phyloP scores from a whole-genome alignment of 208 protist genomes.

The Borovskyia barvae region DNA sequence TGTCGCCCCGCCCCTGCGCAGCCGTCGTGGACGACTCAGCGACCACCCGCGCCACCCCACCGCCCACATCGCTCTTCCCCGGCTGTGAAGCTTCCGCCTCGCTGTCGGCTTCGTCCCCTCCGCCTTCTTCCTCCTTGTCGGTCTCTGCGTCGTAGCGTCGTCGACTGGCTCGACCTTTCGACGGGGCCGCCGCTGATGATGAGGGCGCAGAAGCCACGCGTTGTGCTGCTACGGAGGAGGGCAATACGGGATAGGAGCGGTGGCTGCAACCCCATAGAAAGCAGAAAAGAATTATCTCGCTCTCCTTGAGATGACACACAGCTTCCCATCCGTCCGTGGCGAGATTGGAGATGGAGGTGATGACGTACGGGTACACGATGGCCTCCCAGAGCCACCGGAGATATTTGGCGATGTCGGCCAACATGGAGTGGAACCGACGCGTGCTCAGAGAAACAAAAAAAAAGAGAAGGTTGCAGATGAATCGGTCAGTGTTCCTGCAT shows the following conservation, averaged over 20 bases:
- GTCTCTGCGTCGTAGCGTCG: neutral
- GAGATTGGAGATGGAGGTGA: slow-evolving; percentile 40
- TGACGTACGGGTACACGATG: slow-evolving; percentile 47
- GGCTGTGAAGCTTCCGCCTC: slow-evolving; percentile 7
- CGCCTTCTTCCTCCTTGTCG: slow-evolving; percentile 17
- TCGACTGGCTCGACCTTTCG: neutral
- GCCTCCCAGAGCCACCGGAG: slow-evolving; percentile 42
- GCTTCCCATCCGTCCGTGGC: slow-evolving; percentile 63
- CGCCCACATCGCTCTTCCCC: neutral
- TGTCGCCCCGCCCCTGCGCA: neutral
- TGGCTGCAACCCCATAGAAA: slow-evolving; percentile 79
- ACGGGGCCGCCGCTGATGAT: neutral
- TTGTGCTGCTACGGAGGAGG: slow-evolving; percentile 14
- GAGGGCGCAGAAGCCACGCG: slow-evolving; percentile 1
- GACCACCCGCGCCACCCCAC: neutral
- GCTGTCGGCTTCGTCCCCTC: slow-evolving; percentile 26
- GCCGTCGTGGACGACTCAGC: neutral
- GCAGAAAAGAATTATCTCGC: slow-evolving; percentile 53
- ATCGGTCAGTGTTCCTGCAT: too few relatives aligned
- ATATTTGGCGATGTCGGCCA: slow-evolving; percentile 23
- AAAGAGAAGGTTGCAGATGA: too few relatives aligned
- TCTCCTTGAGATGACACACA: slow-evolving; percentile 38
- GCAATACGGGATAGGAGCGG: slow-evolving; percentile 47
- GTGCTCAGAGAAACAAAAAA: too few relatives aligned
- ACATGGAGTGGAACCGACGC: slow-evolving; percentile 4